Evolutionary conservation across 2,329 filamentous ascomycete genomes (phyloP), one percentile per base, ranked within the genome.

Genomic region (Pseudogymnoascus sp.): DNA sequence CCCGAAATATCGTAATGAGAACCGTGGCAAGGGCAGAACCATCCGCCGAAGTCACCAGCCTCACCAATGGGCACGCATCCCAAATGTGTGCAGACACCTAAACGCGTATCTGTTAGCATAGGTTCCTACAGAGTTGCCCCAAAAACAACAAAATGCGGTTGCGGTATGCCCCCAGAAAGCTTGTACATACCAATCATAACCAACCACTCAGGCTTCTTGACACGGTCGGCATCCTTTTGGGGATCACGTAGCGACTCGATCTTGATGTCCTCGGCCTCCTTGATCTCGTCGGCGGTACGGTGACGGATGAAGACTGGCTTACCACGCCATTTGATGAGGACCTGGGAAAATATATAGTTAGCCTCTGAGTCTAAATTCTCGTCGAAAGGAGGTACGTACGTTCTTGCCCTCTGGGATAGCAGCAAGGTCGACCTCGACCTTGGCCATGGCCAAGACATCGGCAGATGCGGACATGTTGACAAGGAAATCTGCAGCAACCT

Each of bases 21-120:
- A 78, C 94, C 94, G 85, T 99, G 94, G 89, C 94, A 99, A 68
- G 94, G 94, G 84, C 94, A 99, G 89, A 99, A 99, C 94, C 94
- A 99, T 75, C 94, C 94, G 76, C 94, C 94, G 73, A 82, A 99
- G 79, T 99, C 95, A 77, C 94, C 94, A 67, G 94, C 91, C 83
- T 99, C 94, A 73, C 95, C 94, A 73, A 99, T 99, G 74, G 94
- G 94, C 70, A 99, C 94, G 85, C 94, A 99, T 80, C 94, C 94
- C 74, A 99, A 82, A 80, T 99, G 94, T 73, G 94, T 99, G 89
- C 94, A 99, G 78, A 99, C 93, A 79, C 92, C 90, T 93, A 67
- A 63, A 63, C 33, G 29, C 17, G n/a, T 11, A 44, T 9, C 3
- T 35, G 29, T 64, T 44, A n/a, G 59, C 11, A 7, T 58, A 40